Conservation (phyloP, 805 yeast species). For the Yamadazyma olivae region DNA sequence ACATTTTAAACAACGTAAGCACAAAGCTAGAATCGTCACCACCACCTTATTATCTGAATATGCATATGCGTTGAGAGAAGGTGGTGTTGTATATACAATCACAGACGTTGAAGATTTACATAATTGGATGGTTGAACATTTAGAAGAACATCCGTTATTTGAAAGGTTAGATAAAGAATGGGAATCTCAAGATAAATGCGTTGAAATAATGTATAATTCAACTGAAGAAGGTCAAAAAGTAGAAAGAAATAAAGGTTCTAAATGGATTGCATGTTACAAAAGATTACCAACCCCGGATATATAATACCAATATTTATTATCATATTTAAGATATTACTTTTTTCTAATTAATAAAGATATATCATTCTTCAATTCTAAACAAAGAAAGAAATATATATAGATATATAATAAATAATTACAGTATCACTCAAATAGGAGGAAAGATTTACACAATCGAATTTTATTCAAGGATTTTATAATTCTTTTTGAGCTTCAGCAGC, state of each 20-base stretch:
- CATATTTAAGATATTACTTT: not conserved
- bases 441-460: too few relatives aligned
- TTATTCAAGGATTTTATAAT: too few relatives aligned
- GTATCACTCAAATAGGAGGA: too few relatives aligned
- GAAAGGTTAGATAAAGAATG: slow-evolving; percentile 75
- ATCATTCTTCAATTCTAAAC: too few relatives aligned
- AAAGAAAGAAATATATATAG: too few relatives aligned
- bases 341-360: too few relatives aligned
- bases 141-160: slow-evolving; percentile 88
- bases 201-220: slow-evolving; percentile 80
- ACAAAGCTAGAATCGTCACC: slow-evolving; percentile 94
- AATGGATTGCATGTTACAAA: slow-evolving; percentile 84
- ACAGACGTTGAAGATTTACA: slow-evolving; percentile 95
- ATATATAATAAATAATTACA: too few relatives aligned
- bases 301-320: slow-evolving; percentile 2
- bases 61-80: slow-evolving; percentile 83
- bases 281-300: slow-evolving; percentile 60
- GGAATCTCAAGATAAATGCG: slow-evolving; percentile 81
- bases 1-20: slow-evolving; percentile 95
- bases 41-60: slow-evolving; percentile 86
- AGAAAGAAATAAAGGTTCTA: slow-evolving; percentile 81
- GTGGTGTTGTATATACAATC: slow-evolving; percentile 88
- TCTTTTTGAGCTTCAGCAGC: too few relatives aligned
- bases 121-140: slow-evolving; percentile 92
- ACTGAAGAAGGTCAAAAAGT: slow-evolving; percentile 99